Percentiles rank a stretch among this genome's conserved stretches.
phyloP scores from a whole-genome alignment of 2,329 filamentous ascomycete species.

The Botrytis squamosa region DNA sequence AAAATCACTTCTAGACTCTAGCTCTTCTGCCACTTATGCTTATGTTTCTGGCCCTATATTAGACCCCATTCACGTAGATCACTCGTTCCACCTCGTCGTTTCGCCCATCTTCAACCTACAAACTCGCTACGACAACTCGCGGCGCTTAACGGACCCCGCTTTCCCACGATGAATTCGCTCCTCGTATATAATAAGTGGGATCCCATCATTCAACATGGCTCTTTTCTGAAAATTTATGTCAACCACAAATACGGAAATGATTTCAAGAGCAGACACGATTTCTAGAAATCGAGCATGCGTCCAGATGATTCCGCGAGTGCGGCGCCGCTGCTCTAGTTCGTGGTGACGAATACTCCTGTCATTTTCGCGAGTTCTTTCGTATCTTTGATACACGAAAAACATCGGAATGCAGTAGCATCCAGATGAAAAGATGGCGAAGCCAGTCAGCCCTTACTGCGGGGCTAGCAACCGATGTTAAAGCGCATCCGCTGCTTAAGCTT shows the following conservation, averaged over 20 bases:
- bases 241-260: not conserved
- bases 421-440: not conserved
- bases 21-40: not conserved
- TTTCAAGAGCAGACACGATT: not conserved
- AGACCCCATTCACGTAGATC: not conserved
- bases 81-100: not conserved
- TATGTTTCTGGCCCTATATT: no score
- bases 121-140: not conserved
- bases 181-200: not conserved
- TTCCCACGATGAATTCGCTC: not conserved
- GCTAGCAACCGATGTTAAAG: not conserved
- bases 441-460: not conserved
- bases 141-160: not conserved
- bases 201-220: not conserved
- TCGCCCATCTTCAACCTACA: not conserved
- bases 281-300: not conserved
- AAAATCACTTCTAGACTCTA: not conserved
- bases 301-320: not conserved
- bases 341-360: not conserved
- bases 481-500: not conserved
- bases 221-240: not conserved
- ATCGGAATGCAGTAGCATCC: not conserved
- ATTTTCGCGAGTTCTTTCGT: not conserved
- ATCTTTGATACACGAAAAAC: not conserved
- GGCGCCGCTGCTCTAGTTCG: no score